Base-by-base conservation (phyloP, 306 rosid species). In the Vigna angularis region DNA sequence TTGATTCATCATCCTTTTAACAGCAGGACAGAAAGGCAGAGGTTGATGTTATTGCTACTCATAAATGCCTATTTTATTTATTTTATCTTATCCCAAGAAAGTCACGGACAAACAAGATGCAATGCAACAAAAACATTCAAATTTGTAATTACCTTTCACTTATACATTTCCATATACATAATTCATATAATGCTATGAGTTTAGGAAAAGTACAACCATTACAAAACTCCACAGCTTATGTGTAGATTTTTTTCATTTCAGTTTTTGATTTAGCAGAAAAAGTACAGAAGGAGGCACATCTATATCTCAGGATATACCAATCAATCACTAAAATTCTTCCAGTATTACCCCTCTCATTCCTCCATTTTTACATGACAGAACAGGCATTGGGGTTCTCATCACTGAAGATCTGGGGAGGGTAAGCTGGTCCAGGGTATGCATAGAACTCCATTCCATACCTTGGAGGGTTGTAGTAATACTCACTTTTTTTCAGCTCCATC, bases 371-470 rank as follows among this genome's bases (percentile, higher is more conserved):
- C 93, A 89, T 84, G 6, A 87, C 70, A 26, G 85, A 66, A 17
- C 98, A 91, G 0, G 97, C 96, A 65, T 94, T 91, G 14, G 98
- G 98, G 65, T 92, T 88, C 73, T 89, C 97, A 73, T 91, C 97
- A 42, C 98, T 93, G 88, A 92, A 87, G 74, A 92, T 84, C 88
- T 94, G 97, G 2, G 94, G 97, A 2, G 96, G 77, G 57, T 83
- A 85, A 0, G 87, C 53, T 56, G 71, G 76, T 0, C 45, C 77
- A 40, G 92, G 88, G 58, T 81, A 83, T 1, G 96, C 71, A 82
- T 88, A 72, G 71, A 74, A 51, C 49, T 89, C 98, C 88, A 76
- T 74, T 0, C 79, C 74, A 67, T 85, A 69, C 81, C 82, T 84
- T n/a, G 84, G 86, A 15, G 96, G 94, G 53, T 84, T 72, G 66